A percentile compares a stretch with the other conserved stretches of the same genome.
Evolutionary conservation across 352 stramenopile genomes (phyloP).

Genomic region (Phytophthora crassamura): DNA sequence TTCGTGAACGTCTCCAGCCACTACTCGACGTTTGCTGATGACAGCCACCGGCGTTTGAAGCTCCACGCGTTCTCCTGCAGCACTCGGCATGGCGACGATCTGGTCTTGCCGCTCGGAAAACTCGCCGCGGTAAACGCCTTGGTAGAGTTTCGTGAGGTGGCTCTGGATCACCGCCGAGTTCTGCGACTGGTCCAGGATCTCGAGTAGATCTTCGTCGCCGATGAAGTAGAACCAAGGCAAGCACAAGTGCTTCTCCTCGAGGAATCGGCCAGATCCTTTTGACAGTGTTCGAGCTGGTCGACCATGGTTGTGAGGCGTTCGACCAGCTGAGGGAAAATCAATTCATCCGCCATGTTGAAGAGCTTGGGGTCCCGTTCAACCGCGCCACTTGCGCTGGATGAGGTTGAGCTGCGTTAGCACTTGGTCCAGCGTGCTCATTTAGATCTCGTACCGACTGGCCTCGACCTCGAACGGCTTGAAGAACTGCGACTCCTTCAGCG

Average conservation of each 20-base stretch:
- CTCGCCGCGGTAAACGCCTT: constrained; percentile 93
- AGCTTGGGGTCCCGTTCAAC: constrained; percentile 92
- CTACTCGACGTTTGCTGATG: constrained; percentile 90
- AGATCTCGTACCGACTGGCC: constrained; percentile 90
- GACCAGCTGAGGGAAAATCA: constrained; percentile 89
- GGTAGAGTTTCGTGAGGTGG: constrained; percentile 97
- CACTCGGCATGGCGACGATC: constrained; percentile 91
- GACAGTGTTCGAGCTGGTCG: constrained; percentile 94
- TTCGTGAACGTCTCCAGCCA: constrained; percentile 93
- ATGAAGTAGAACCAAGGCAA: constrained; percentile 98
- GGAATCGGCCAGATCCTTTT: constrained; percentile 94
- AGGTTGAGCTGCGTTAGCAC: constrained; percentile 86
- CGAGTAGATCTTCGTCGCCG: constrained; percentile 95
- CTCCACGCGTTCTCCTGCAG: constrained; percentile 81
- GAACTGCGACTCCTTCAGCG: constrained; percentile 96
- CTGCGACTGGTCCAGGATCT: constrained; percentile 94
- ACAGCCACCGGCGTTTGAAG: constrained; percentile 87
- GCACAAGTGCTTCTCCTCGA: constrained; percentile 93
- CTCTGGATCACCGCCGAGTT: constrained; percentile 94
- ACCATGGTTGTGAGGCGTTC: constrained; percentile 87
- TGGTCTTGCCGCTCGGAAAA: constrained; percentile 86
- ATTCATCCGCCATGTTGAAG: constrained; percentile 93
- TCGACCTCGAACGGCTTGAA: constrained; percentile 95
- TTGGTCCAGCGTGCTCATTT: constrained; percentile 89
- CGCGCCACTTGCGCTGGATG: constrained; percentile 93